These are phyloP conservation scores for Paraconiothyrium brasiliense DNA, from an alignment of 2,329 filamentous ascomycete species.

Conservation along the genomic window DNA sequence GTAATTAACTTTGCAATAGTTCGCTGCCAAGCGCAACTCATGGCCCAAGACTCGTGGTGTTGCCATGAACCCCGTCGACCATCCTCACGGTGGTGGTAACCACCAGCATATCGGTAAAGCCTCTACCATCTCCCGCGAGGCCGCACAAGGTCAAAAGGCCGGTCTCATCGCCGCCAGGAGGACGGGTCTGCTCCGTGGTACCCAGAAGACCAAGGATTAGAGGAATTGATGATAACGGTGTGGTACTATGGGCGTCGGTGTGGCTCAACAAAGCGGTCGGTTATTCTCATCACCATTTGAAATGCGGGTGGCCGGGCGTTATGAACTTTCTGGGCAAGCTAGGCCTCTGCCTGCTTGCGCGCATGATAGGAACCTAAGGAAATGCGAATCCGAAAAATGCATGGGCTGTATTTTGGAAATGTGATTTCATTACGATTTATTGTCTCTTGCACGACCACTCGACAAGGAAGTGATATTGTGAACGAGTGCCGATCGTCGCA, in stretches of 20 bases:
- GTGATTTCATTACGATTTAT: conserved; percentile 23
- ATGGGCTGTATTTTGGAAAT: conserved; percentile 40
- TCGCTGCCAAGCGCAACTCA: conserved; percentile 99
- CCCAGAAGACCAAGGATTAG: conserved; percentile 97
- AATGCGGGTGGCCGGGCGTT: conserved; percentile 51
- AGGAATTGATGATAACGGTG: conserved; percentile 37
- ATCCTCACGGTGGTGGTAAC: conserved; percentile 86
- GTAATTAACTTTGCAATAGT: conserved; percentile 57
- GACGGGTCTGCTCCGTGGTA: conserved; percentile 99
- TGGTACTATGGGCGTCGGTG: conserved; percentile 36
- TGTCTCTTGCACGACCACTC: not conserved
- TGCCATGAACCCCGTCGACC: conserved; percentile 99
- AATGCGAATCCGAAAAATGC: conserved; percentile 50
- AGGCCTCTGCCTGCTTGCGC: conserved; percentile 43
- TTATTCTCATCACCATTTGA: conserved; percentile 49
- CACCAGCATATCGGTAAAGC: conserved; percentile 99
- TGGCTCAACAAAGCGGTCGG: conserved; percentile 46
- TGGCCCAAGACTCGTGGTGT: conserved; percentile 99
- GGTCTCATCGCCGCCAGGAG: conserved; percentile 99
- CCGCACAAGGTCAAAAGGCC: conserved; percentile 98
- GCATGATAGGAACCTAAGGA: conserved; percentile 50
- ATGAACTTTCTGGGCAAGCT: conserved; percentile 36
- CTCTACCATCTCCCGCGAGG: conserved; percentile 98
- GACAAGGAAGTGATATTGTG: not conserved
- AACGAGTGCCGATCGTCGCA: not conserved